Percentiles rank a stretch among this genome's conserved stretches.
phyloP scores from a whole-genome alignment of 257 asterid species.

The Verbena officinalis region DNA sequence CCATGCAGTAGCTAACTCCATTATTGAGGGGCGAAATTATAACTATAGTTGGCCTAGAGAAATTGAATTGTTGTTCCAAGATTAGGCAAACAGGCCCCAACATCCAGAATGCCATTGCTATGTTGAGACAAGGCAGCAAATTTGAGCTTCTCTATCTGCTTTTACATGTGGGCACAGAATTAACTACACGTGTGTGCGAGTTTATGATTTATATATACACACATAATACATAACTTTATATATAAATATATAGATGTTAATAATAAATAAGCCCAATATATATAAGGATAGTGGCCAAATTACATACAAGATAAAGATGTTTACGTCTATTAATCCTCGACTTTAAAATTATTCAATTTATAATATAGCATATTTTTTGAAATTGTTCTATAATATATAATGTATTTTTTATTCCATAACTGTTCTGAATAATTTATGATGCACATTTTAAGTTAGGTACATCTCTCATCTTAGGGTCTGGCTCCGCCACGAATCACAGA shows the following conservation, averaged over 20 bases:
- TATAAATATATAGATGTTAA: background rate
- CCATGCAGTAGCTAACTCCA: background rate
- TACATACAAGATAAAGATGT: too few relatives aligned
- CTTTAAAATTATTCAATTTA: too few relatives aligned
- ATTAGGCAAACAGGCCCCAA: constrained; percentile 38
- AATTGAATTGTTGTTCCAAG: constrained; percentile 7
- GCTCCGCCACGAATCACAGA: background rate
- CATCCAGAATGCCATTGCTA: constrained; percentile 24
- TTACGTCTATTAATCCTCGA: too few relatives aligned
- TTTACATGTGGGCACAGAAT: constrained; percentile 25
- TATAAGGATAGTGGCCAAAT: too few relatives aligned
- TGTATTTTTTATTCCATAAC: too few relatives aligned
- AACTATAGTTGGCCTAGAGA: background rate
- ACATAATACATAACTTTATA: background rate
- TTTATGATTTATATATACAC: background rate
- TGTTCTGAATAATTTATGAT: too few relatives aligned
- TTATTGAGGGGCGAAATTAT: constrained; percentile 23
- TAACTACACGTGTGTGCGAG: constrained; percentile 23
- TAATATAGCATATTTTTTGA: too few relatives aligned
- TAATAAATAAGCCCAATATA: too few relatives aligned
- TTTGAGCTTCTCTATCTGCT: constrained; percentile 26
- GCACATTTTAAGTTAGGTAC: too few relatives aligned
- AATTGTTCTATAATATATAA: too few relatives aligned
- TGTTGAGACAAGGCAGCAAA: constrained; percentile 30
- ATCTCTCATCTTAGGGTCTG: too few relatives aligned